phyloP scores from a whole-genome alignment of 805 yeast genomes.

The Kodamaea laetipori region DNA sequence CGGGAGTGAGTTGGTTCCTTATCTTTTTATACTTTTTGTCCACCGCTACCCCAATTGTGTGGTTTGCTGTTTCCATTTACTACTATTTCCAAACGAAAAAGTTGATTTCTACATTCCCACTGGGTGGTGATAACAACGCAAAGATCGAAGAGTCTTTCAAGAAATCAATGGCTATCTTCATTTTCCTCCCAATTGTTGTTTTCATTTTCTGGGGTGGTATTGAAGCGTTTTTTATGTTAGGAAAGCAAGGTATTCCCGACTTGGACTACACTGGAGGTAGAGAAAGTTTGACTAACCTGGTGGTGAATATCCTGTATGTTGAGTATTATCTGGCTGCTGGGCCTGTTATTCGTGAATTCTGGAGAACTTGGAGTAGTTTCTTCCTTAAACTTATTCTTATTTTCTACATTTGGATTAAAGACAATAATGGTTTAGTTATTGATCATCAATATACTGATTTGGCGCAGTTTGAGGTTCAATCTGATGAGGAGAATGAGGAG shows the following conservation, averaged over 20 bases:
- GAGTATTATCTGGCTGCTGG: slow-evolving; percentile 2
- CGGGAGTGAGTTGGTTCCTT: slow-evolving; percentile 1
- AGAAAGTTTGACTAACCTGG: not conserved
- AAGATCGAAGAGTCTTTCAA: slow-evolving; percentile 26
- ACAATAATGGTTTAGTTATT: slow-evolving; percentile 30
- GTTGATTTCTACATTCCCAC: slow-evolving; percentile 29
- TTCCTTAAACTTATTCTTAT: slow-evolving; percentile 19
- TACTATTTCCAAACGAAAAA: slow-evolving; percentile 31
- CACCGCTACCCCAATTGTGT: slow-evolving; percentile 1
- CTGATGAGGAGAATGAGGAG: slow-evolving; percentile 5
- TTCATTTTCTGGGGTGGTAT: slow-evolving; percentile 1
- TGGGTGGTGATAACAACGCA: slow-evolving; percentile 15
- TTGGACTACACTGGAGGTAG: slow-evolving; percentile 1
- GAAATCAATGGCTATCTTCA: slow-evolving; percentile 26
- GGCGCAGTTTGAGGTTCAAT: slow-evolving; percentile 6
- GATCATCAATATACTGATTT: slow-evolving; percentile 15
- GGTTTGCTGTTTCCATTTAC: slow-evolving; percentile 20
- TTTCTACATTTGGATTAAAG: slow-evolving; percentile 33
- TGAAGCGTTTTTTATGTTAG: slow-evolving; percentile 2
- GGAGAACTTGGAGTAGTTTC: slow-evolving; percentile 16
- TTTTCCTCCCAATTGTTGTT: slow-evolving; percentile 26
- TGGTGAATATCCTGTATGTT: not conserved
- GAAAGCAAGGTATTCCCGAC: not conserved
- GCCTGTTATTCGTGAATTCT: slow-evolving; percentile 5
- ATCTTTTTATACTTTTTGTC: not conserved